Evolutionary conservation across 257 asterid genomes (phyloP), one percentile per base, ranked within the genome.

Genomic region (Handroanthus guayacan): DNA sequence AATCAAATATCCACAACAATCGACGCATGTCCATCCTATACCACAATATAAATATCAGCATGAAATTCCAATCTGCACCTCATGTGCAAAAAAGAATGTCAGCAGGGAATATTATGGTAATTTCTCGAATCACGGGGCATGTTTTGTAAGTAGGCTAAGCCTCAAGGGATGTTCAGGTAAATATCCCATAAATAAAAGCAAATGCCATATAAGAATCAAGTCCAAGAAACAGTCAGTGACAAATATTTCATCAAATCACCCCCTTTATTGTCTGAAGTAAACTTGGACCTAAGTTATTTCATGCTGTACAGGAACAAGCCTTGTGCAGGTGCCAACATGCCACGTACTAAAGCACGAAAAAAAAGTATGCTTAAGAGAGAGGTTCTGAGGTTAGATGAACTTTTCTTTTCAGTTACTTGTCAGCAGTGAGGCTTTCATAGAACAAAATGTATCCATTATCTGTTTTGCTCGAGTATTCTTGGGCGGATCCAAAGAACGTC

Each of bases 361-460:
- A 80, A 71, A 69, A 8, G 72, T 56, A 13, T 56, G 69, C 57
- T 67, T 14, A 38, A 44, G n/a, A 67, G 14, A 8, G 50, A 56
- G 34, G 67, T 77, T 57, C 34, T 37, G 57, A 56, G 34, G 84
- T 82, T 74, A 76, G 72, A 44, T 44, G n/a, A 55, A 44, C 67
- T 65, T 82, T 71, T 44, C n/a, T 75, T 9, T 71, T 80, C 85
- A 83, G 50, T 43, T 25, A 68, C 80, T 82, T 75, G 76, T 77
- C 84, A 17, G 75, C 83, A 45, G 61, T 62, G 6, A 82, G 79
- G 65, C 89, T 81, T 74, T 91, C 97, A 18, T 89, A 91, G 80
- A 91, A 91, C 80, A 88, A 84, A 72, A 91, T 91, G 69, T 91
- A 91, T 34, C 97, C 97, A 61, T 91, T 95, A 77, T 91, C 97